A percentile compares a stretch with the other conserved stretches of the same genome.
Evolutionary conservation across 176 grass and related monocot genomes (phyloP).

Genomic region (Musa schizocarpa): DNA sequence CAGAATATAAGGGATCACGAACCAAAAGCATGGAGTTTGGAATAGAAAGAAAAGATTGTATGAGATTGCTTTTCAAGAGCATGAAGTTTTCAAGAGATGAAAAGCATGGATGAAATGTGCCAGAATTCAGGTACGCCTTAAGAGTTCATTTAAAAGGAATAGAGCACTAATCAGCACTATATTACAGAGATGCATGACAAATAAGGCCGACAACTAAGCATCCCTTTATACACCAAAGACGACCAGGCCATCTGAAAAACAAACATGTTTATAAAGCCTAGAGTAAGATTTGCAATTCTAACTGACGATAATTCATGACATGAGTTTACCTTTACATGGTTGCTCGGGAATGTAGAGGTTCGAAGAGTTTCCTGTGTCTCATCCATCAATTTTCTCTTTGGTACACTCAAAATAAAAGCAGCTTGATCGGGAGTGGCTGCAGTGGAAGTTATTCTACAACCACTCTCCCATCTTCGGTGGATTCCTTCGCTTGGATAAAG

Average conservation of each 20-base stretch:
- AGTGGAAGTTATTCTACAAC: constrained; percentile 90
- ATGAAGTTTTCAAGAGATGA: neutral
- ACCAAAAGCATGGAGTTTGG: neutral
- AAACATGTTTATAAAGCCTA: neutral
- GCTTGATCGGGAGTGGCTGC: constrained; percentile 92
- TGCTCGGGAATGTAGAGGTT: constrained; percentile 94
- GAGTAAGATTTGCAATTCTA: neutral
- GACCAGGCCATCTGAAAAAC: neutral
- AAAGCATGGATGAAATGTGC: neutral
- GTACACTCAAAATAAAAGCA: constrained; percentile 90
- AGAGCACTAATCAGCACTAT: no score
- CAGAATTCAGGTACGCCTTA: no score
- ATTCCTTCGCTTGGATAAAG: constrained; percentile 98
- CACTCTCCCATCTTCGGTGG: constrained; percentile 80
- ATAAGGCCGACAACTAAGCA: no score
- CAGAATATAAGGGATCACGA: neutral
- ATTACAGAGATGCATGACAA: no score
- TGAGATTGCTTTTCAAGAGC: neutral
- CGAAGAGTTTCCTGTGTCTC: constrained; percentile 96
- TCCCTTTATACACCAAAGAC: neutral
- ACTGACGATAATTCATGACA: neutral
- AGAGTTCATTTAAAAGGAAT: no score
- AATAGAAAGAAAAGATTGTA: neutral
- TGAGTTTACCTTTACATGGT: constrained; percentile 83
- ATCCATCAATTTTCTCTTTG: constrained; percentile 79